phyloP scores from a whole-genome alignment of 1,284 basidiomycete genomes.

The Puccinia horiana region DNA sequence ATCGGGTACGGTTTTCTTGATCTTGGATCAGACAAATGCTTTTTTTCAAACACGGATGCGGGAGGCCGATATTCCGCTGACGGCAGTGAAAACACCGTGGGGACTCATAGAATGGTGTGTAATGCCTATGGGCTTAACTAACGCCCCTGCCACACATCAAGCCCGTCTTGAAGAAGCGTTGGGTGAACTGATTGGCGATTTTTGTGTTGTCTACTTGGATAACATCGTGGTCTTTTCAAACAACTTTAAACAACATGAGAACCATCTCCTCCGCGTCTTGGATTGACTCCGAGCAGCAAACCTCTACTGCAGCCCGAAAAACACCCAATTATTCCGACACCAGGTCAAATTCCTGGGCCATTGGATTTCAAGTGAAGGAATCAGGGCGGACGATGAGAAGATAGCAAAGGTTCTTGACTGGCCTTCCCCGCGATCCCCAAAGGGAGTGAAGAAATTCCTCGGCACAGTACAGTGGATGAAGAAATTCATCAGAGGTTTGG shows the following conservation, averaged over 20 bases:
- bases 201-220: conserved; percentile 28
- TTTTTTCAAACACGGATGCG: conserved; percentile 51
- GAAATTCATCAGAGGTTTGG: not conserved
- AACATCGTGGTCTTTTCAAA: conserved; percentile 27
- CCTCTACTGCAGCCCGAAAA: conserved; percentile 3
- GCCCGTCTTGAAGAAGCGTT: not conserved
- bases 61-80: conserved; percentile 51
- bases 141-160: conserved; percentile 60
- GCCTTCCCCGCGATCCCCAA: conserved; percentile 56
- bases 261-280: not conserved
- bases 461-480: no score
- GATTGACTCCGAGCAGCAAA: not conserved
- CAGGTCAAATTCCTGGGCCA: conserved; percentile 15
- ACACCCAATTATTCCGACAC: no score
- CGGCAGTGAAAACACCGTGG: conserved; percentile 50
- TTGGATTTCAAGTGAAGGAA: conserved; percentile 8
- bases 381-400: not conserved
- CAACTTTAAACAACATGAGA: not conserved
- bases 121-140: conserved; percentile 54
- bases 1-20: conserved; percentile 49
- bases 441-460: conserved; percentile 59
- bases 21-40: conserved; percentile 50
- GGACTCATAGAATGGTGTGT: conserved; percentile 50
- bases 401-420: conserved; percentile 59
- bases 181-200: not conserved